These are phyloP conservation scores for Eucommia ulmoides DNA, from an alignment of 257 asterid genomes.

Conservation along the genomic window DNA sequence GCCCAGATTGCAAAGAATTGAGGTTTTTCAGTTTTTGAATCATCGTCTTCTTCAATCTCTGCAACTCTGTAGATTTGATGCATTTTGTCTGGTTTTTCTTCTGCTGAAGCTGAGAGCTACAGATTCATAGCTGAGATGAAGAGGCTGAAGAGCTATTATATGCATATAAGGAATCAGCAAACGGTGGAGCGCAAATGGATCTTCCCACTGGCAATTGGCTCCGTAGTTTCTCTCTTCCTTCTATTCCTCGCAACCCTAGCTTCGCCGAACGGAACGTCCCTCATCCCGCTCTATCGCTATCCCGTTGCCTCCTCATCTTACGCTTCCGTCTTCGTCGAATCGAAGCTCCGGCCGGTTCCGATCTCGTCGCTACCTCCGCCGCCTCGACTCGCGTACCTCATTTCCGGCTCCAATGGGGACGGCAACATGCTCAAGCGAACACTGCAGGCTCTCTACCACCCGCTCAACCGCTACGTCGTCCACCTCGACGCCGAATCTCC, in stretches of 20 bases:
- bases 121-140: slow-evolving; percentile 58
- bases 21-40: no score
- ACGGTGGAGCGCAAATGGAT: slow-evolving; percentile 75
- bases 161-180: slow-evolving; percentile 46
- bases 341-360: slow-evolving; percentile 58
- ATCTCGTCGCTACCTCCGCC: slow-evolving; percentile 44
- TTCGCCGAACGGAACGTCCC: slow-evolving; percentile 73
- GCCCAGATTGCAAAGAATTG: no score
- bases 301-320: slow-evolving; percentile 32
- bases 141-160: slow-evolving; percentile 69
- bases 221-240: slow-evolving; percentile 55
- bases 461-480: slow-evolving; percentile 70
- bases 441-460: slow-evolving; percentile 70
- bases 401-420: slow-evolving; percentile 86
- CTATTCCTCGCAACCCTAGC: slow-evolving; percentile 58
- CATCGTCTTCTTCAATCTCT: no score
- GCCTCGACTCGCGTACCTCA: slow-evolving; percentile 71
- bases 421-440: slow-evolving; percentile 73
- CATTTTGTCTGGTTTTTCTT: no score
- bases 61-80: no score
- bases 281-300: slow-evolving; percentile 61
- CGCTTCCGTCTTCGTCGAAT: slow-evolving; percentile 60
- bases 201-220: slow-evolving; percentile 70
- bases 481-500: slow-evolving; percentile 90
- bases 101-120: no score